A percentile compares a stretch with the other conserved stretches of the same genome.
phyloP scores from a whole-genome alignment of 1,139 yeast species.

The Debaryomyces sp. region DNA sequence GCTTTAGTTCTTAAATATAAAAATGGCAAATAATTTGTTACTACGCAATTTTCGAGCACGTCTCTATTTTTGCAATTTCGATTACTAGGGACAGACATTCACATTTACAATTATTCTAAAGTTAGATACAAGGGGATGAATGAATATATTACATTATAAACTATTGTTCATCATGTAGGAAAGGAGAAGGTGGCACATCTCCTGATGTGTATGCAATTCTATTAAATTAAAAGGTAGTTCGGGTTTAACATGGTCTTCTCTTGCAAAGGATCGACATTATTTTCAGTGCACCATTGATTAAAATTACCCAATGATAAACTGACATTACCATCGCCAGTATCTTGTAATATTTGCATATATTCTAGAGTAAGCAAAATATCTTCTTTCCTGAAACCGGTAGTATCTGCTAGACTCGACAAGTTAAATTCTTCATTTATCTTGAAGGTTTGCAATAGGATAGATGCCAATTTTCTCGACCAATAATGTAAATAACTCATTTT shows the following conservation, averaged over 20 bases:
- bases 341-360: conserved; percentile 54
- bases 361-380: conserved; percentile 70
- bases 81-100: background rate
- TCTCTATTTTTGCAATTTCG: background rate
- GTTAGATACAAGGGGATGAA: background rate
- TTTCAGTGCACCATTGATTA: conserved; percentile 30
- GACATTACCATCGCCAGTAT: conserved; percentile 16
- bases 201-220: background rate
- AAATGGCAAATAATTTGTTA: background rate
- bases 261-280: conserved; percentile 26
- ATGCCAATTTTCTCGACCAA: conserved; percentile 61
- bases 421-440: conserved; percentile 32
- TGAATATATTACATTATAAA: background rate
- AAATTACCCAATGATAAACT: conserved; percentile 26
- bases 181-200: background rate
- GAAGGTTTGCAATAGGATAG: conserved; percentile 16
- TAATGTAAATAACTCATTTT: conserved; percentile 68
- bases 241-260: conserved; percentile 29
- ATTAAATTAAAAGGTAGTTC: conserved; percentile 28
- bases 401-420: conserved; percentile 53
- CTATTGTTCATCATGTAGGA: background rate
- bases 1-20: background rate
- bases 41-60: background rate
- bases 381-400: conserved; percentile 70
- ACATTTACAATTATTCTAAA: background rate